Base-by-base conservation (phyloP, 2,329 filamentous ascomycete species). In the Dactylellina cionopaga region DNA sequence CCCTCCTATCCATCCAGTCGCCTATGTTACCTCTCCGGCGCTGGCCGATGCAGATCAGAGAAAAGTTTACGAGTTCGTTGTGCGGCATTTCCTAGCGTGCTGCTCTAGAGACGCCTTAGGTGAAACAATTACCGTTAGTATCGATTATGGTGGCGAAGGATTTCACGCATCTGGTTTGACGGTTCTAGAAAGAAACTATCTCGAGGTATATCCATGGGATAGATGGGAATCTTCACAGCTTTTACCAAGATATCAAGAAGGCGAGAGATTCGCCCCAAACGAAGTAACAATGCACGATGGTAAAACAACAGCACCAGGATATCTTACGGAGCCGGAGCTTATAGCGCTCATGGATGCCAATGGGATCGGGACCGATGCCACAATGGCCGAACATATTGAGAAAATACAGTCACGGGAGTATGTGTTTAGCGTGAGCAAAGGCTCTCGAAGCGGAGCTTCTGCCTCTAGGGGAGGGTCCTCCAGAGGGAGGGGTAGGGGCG, bases 321-420 rank as follows among this genome's bases (percentile, higher is more conserved):
- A 96, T 79, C 84, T 99, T 27, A 98, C 95, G 0, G 95, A 99
- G 79, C 93, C 95, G 0, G 95, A 99, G 79, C 84, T 99, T 24
- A 96, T 99, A 78, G 90, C 90, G 2, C 85, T 99, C 9, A 99
- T 99, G 95, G 95, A 99, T 81, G 93, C 92, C 44, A 99, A 99
- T 79, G 95, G 95, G 1, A 99, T 99, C 75, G 95, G 95, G 10
- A 99, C 95, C 7, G 95, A 99, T 82, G 95, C 95, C 5, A 99
- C 95, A 0, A 99, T 99, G 95, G 95, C 95, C 0, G 95, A 99
- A 77, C 95, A 99, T 79, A 99, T 99, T 77, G 88, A 91, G 69
- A 99, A 94, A 81, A 96, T 99, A 77, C 92, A 98, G 80, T 88
- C 93, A 68, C 85, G 95, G 70, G 85, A 93, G 76, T 99, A 99